Evolutionary conservation across 176 grass and related monocot species (phyloP), one percentile per base, ranked within the genome.

Genomic region (Raddia guianensis): DNA sequence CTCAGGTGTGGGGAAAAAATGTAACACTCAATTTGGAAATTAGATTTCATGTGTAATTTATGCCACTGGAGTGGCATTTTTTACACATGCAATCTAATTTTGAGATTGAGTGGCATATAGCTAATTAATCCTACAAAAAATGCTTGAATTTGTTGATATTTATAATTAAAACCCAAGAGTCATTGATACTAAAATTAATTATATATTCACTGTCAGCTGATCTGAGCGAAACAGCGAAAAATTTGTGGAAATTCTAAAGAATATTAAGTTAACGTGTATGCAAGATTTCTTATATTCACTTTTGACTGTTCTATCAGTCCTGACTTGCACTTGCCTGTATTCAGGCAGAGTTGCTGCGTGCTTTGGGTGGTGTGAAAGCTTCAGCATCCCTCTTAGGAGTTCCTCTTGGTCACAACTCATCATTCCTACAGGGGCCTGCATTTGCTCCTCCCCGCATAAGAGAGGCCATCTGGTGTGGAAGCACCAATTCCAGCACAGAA

Each of bases 401-500:
- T 49, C 96, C 96, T 50, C 89, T 98, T 5, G 96, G 96, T 12
- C 96, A 98, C 84, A 98, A 98, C 88, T 98, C 92, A 35, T 98
- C 96, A 21, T 98, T 98, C 77, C 78, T 98, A 18, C 96, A 98
- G 82, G 96, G 96, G 4, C 96, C 96, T 62, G 96, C 96, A 32
- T 98, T 98, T 93, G 96, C 96, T 21, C 96, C 96, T 56, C 96
- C 96, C 43, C 90, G 92, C 50, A 98, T 98, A 82, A 89, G 96
- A 74, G 92, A 98, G 72, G 96, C 96, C 75, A 98, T 98, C 67
- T 98, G 96, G 96, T 98, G 96, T 78, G 96, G 90, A 48, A 98
- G 96, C 79, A 98, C 96, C 82, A 98, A 98, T 68, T 95, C 92
- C 81, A 93, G 84, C 75, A 95, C 96, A 6, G 96, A 98, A 87